Percentiles rank a stretch among this genome's conserved stretches.
Evolutionary conservation across 169 alveolate species (phyloP).

Genomic region (Cardiosporidium cionae): DNA sequence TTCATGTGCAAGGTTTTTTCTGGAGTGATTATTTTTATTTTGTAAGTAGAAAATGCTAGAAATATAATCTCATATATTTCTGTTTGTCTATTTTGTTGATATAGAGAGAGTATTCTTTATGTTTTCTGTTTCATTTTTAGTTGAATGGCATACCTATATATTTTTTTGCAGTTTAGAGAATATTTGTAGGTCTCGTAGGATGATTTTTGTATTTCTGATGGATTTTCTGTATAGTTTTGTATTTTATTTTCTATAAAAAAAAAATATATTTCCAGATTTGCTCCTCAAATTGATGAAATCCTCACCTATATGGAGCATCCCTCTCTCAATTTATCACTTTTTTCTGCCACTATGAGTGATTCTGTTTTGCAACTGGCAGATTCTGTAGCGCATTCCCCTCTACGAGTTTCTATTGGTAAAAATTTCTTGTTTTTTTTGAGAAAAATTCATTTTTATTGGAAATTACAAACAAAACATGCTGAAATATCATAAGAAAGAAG

Average conservation of each 20-base stretch:
- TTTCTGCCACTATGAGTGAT: slow-evolving; percentile 43
- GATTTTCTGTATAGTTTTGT: neutral
- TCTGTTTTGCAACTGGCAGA: slow-evolving; percentile 28
- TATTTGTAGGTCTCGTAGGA: neutral
- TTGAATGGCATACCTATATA: no score
- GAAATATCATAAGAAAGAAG: no score
- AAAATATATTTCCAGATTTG: slow-evolving; percentile 4
- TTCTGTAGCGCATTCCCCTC: slow-evolving; percentile 7
- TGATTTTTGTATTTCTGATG: neutral
- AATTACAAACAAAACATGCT: no score
- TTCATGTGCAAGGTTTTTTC: no score
- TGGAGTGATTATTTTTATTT: no score
- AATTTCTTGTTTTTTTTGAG: neutral
- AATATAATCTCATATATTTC: no score
- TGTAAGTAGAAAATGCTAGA: no score
- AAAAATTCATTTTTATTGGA: no score
- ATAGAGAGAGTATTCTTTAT: no score
- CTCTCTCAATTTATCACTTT: slow-evolving; percentile 12
- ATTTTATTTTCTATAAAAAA: neutral
- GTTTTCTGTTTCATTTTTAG: no score
- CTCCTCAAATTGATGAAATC: slow-evolving; percentile 26
- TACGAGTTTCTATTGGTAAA: slow-evolving; percentile 19
- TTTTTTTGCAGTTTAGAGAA: no score
- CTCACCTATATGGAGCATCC: neutral
- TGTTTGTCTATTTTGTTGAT: no score